Base-by-base conservation (phyloP, 2,329 filamentous ascomycete species). In the Colletotrichum musicola region DNA sequence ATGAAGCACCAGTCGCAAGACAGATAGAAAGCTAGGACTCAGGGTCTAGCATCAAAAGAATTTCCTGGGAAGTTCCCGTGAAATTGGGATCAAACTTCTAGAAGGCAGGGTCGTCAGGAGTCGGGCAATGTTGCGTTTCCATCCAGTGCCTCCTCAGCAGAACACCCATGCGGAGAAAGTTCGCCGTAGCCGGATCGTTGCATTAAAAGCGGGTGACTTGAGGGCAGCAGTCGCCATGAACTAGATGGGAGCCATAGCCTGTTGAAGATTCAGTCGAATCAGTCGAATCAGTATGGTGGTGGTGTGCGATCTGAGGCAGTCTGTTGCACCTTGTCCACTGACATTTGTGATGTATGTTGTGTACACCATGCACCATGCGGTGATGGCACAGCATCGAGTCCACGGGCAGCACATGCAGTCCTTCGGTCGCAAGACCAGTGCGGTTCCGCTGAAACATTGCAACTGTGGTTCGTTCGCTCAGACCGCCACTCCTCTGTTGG, bases 381-480 rank as follows among this genome's bases (percentile, higher is more conserved):
- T 14, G 40, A 46, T 20, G 5, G 14, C n/a, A 20, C 14, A 54
- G 60, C 64, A 40, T n/a, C 30, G 44, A 5, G 40, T 56, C 22
- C 42, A 38, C 20, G 16, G 44, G 38, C 16, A 13, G 38, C 16
- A 13, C 30, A 35, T 35, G 30, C 30, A 35, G 18, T 22, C 62
- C 22, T 25, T 25, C 22, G 22, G 22, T 35, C 61, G 51, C 46
- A 49, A 60, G 47, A 50, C 49, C 16, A 55, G 20, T 47, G n/a
- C 18, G 54, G 62, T 55, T 58, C 54, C n/a, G 62, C 62, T 68
- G 61, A 65, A 68, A 68, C 62, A 40, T 44, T 60, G 44, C 25
- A 22, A 60, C 49, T 68, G 59, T 49, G 44, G 65, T 68, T 68
- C 54, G 64, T 64, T 68, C 62, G 65, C 65, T 68, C 62, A 65